A percentile compares a stretch with the other conserved stretches of the same genome.
These are phyloP conservation scores for Pythium folliculosum DNA, from an alignment of 352 stramenopile genomes.

Conservation along the genomic window DNA sequence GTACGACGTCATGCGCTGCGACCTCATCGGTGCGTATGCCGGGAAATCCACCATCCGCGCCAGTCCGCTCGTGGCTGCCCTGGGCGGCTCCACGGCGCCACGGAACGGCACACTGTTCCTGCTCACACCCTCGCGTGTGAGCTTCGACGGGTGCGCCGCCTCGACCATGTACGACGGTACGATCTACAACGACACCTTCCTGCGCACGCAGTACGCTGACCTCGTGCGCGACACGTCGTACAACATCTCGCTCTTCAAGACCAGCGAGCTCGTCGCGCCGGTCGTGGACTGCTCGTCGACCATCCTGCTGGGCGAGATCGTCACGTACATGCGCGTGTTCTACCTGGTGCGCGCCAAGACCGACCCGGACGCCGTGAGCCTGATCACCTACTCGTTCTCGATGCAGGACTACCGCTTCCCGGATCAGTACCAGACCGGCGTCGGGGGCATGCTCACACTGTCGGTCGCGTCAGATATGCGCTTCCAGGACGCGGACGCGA, in stretches of 20 bases:
- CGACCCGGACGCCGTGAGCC: constrained; percentile 18
- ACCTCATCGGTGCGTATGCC: constrained; percentile 10
- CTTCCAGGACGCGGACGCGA: constrained; percentile 8
- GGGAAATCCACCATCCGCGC: background rate
- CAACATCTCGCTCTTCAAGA: constrained; percentile 34
- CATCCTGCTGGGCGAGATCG: background rate
- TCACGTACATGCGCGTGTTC: constrained; percentile 26
- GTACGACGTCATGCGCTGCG: constrained; percentile 5
- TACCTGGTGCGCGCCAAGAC: constrained; percentile 23
- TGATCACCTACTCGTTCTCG: constrained; percentile 23
- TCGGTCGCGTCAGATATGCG: constrained; percentile 21
- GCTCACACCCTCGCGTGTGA: background rate
- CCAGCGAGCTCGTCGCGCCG: constrained; percentile 38
- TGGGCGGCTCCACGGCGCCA: constrained; percentile 26
- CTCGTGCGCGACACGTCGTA: constrained; percentile 31
- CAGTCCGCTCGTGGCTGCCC: background rate
- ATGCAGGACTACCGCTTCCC: constrained; percentile 29
- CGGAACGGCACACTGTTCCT: constrained; percentile 35
- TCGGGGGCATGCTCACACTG: constrained; percentile 7
- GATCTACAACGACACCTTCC: constrained; percentile 34
- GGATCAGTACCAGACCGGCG: constrained; percentile 16
- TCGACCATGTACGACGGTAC: constrained; percentile 25
- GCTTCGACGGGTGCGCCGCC: constrained; percentile 23
- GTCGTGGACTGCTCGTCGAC: constrained; percentile 41
- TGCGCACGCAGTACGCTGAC: constrained; percentile 23